Evolutionary conservation across 1,284 basidiomycete species (phyloP), one percentile per base, ranked within the genome.

Genomic region (Athelia psychrophila): DNA sequence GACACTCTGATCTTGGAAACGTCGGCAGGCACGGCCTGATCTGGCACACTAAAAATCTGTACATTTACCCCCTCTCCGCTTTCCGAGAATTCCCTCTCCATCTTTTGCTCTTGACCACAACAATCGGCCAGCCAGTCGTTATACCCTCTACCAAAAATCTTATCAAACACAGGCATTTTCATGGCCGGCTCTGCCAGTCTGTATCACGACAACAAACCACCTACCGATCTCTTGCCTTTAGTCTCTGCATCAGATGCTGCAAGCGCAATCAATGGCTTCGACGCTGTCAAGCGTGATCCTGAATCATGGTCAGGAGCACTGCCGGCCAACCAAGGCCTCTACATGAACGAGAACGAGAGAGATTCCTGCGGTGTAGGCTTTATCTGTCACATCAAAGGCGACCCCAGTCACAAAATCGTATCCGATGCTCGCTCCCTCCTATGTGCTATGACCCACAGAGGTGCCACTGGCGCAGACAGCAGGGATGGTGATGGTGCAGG

Each of bases 391-490:
- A 96, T 98, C 80, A 98, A 98, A 76, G 97, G 96, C 58, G 81
- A 91, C 71, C 83, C 86, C 44, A 86, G 79, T 63, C 95, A 98
- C 81, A 98, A 98, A 81, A 98, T 98, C 65, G 94, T 99, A 64
- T 95, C 95, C 62, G 96, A 98, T 82, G 96, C 95, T 54, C 88
- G 92, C 60, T 88, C 88, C 69, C 83, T 98, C 49, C 86, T 98
- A 48, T 98, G 95, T 66, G 95, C 96, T 67, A 98, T 98, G 95
- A 98, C 96, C 65, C 96, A 99, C 75, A 87, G 95, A 67, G 96
- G 97, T 58, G 97, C 96, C 38, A 95, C 92, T 55, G 96, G 97
- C 61, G 96, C 97, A 50, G 96, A 99, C 71, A 94, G 93, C 61
- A 87, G 96, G 56, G 97, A 99, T 69, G 96, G 97, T 58, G 96